Percentiles rank a stretch among this genome's conserved stretches.
Conservation (phyloP, 1,139 yeast species). For the Suhomyces ambrosiae region DNA sequence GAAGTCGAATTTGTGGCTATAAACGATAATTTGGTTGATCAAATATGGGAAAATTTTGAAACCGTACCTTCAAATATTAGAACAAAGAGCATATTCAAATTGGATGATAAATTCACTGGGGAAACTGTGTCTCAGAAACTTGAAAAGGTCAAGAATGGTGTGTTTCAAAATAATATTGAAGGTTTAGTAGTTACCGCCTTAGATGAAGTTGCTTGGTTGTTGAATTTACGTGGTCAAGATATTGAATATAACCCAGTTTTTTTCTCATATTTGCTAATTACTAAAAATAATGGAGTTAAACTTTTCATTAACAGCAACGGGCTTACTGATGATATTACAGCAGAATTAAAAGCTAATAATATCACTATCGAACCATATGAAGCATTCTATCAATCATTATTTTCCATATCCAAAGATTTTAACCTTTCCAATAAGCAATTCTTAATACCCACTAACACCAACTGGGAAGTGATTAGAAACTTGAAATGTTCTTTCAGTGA, state of each 20-base stretch:
- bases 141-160: constrained; percentile 42
- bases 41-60: constrained; percentile 66
- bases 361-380: constrained; percentile 56
- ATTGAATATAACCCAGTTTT: constrained; percentile 92
- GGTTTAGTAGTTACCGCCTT: constrained; percentile 67
- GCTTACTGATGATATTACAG: constrained; percentile 15
- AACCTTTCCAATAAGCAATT: constrained; percentile 45
- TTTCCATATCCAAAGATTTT: constrained; percentile 43
- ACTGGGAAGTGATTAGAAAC: constrained; percentile 79
- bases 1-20: constrained; percentile 65
- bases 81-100: constrained; percentile 42
- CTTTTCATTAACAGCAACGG: constrained; percentile 58
- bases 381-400: constrained; percentile 56
- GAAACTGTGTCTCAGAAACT: constrained; percentile 49
- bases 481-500: constrained; percentile 44
- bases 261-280: constrained; percentile 72
- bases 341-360: constrained; percentile 36
- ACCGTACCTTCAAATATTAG: constrained; percentile 50
- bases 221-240: constrained; percentile 83
- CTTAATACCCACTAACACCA: constrained; percentile 64
- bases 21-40: constrained; percentile 69
- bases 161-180: constrained; percentile 43
- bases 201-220: constrained; percentile 92
- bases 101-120: constrained; percentile 53
- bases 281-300: constrained; percentile 46